Evolutionary conservation across 768 basidiomycete species (phyloP).

Genomic region (Lactarius hatsudake): DNA sequence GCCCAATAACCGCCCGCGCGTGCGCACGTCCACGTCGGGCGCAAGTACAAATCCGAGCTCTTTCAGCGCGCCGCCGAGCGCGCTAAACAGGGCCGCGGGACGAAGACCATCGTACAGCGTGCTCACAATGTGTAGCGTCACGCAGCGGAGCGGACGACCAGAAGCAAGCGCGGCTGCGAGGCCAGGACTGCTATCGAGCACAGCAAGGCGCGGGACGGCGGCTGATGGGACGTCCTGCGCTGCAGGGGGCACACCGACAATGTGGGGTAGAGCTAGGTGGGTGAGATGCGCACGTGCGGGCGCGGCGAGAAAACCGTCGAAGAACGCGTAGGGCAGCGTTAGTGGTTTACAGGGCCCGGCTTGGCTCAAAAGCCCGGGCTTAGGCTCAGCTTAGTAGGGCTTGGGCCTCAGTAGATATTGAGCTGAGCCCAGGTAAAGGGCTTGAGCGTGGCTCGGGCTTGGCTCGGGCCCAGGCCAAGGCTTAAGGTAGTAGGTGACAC

Average conservation of each 20-base stretch:
- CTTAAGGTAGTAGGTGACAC: too few relatives aligned
- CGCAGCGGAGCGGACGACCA: constrained; percentile 31
- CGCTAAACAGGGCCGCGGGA: constrained; percentile 33
- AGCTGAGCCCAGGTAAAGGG: too few relatives aligned
- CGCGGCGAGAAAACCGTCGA: constrained; percentile 30
- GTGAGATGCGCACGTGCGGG: constrained; percentile 29
- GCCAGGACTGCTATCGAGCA: constrained; percentile 30
- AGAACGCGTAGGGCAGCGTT: constrained; percentile 29
- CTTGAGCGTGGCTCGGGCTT: too few relatives aligned
- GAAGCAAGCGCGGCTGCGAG: constrained; percentile 31
- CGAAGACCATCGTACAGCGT: constrained; percentile 38
- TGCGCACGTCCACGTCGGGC: constrained; percentile 33
- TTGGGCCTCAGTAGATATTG: too few relatives aligned
- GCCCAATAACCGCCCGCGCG: constrained; percentile 34
- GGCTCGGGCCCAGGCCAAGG: too few relatives aligned
- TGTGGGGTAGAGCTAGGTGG: constrained; percentile 15
- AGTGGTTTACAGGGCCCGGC: too few relatives aligned
- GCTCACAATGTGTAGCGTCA: constrained; percentile 31
- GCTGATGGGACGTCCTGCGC: constrained; percentile 19
- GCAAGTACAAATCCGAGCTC: constrained; percentile 25
- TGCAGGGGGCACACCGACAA: constrained; percentile 11
- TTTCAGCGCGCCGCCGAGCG: constrained; percentile 28
- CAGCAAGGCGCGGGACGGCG: constrained; percentile 26
- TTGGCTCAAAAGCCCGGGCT: too few relatives aligned
- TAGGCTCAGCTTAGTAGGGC: too few relatives aligned